A percentile compares a stretch with the other conserved stretches of the same genome.
Conservation (phyloP, 1,284 basidiomycete genomes). For the Albatrellus sp. region DNA sequence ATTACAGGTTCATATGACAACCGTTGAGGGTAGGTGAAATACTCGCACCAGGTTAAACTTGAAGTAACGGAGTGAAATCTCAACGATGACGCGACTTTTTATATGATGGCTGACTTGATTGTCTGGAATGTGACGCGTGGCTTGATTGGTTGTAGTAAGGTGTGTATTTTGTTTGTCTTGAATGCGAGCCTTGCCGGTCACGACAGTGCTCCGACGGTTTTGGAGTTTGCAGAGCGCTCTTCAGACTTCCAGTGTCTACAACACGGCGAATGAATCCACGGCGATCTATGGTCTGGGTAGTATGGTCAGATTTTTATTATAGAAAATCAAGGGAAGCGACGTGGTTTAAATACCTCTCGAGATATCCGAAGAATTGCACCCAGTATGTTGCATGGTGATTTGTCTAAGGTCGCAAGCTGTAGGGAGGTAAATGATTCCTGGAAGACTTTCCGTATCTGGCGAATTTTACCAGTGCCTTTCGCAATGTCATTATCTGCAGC, state of each 20-base stretch:
- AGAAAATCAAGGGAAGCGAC: not conserved
- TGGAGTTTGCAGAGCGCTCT: too few species aligned
- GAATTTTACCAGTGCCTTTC: slow-evolving; percentile 21
- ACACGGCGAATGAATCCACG: slow-evolving; percentile 5
- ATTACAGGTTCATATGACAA: too few species aligned
- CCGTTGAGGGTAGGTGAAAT: too few species aligned
- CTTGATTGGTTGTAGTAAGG: too few species aligned
- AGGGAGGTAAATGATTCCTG: slow-evolving; percentile 18
- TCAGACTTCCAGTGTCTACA: not conserved
- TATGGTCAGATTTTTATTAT: not conserved
- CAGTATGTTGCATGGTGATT: slow-evolving; percentile 13
- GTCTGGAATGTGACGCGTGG: too few species aligned
- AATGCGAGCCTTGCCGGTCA: too few species aligned
- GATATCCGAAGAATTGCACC: slow-evolving; percentile 16
- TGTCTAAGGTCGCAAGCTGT: slow-evolving; percentile 10
- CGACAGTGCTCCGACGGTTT: not conserved
- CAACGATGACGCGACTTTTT: too few species aligned
- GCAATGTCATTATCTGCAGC: slow-evolving; percentile 26
- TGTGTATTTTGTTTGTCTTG: too few species aligned
- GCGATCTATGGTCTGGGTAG: slow-evolving; percentile 9
- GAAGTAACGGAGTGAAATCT: too few species aligned
- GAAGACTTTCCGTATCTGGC: slow-evolving; percentile 23
- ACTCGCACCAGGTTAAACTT: too few species aligned
- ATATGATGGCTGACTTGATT: too few species aligned
- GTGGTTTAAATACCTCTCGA: slow-evolving; percentile 9